Evolutionary conservation across 2,329 filamentous ascomycete genomes (phyloP).

Genomic region (Neonectria neomacrospora): DNA sequence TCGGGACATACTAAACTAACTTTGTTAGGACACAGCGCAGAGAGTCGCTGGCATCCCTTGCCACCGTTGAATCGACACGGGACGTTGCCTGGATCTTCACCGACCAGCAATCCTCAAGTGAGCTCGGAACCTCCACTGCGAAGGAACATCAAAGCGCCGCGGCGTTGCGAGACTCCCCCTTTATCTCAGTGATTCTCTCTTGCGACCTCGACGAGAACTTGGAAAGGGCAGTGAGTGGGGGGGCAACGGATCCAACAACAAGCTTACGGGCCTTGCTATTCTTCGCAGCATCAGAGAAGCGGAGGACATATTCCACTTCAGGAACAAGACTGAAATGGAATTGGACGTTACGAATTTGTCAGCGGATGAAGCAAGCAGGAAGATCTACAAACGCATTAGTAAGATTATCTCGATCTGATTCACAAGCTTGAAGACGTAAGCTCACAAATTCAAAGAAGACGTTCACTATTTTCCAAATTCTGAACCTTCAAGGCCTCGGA

Average conservation of each 20-base stretch:
- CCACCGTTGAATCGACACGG: not conserved
- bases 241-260: conserved; percentile 3
- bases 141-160: conserved; percentile 4
- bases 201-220: conserved; percentile 5
- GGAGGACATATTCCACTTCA: conserved; percentile 17
- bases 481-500: not conserved
- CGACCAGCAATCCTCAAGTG: conserved; percentile 4
- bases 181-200: conserved; percentile 1
- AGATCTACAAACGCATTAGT: conserved; percentile 3
- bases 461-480: not conserved
- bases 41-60: not conserved
- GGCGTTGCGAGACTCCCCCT: not conserved
- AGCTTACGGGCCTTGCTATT: conserved; percentile 1
- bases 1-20: not conserved
- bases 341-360: conserved; percentile 10
- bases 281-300: not conserved
- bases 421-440: not conserved
- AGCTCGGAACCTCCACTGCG: conserved; percentile 1
- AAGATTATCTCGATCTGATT: not conserved
- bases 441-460: not conserved
- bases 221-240: not conserved
- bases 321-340: not conserved
- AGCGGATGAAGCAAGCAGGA: not conserved
- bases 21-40: not conserved
- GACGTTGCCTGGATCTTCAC: conserved; percentile 5